phyloP scores from a whole-genome alignment of 306 rosid genomes.

The Rosa persica region DNA sequence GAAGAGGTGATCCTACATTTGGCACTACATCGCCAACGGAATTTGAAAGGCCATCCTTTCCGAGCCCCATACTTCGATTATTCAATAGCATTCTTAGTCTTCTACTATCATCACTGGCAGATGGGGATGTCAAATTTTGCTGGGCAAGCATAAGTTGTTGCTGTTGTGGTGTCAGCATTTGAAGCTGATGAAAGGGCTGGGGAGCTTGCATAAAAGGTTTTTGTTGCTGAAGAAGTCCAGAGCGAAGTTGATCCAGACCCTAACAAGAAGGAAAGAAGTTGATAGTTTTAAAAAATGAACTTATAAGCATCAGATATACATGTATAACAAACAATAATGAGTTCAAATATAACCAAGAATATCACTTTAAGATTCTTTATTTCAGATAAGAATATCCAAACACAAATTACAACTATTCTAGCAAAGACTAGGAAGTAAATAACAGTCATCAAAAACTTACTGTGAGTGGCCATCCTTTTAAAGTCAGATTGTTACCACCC shows the following conservation, averaged over 20 bases:
- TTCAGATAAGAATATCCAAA: background rate
- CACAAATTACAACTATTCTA: background rate
- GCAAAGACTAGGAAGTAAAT: background rate
- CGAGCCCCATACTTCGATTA: constrained; percentile 53
- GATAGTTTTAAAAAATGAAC: background rate
- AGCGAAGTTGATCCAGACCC: constrained; percentile 95
- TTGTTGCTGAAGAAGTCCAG: constrained; percentile 89
- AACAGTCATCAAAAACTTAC: constrained; percentile 43
- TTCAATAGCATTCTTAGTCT: constrained; percentile 83
- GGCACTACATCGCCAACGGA: constrained; percentile 77
- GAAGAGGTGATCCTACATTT: constrained; percentile 87
- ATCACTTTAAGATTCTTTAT: background rate
- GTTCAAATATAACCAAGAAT: background rate
- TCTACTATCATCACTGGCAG: constrained; percentile 75
- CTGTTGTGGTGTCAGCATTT: constrained; percentile 92
- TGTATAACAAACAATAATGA: background rate
- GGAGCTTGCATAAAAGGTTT: constrained; percentile 87
- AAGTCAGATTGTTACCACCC: constrained; percentile 88
- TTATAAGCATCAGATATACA: background rate
- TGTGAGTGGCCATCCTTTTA: constrained; percentile 98
- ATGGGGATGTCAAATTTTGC: constrained; percentile 81
- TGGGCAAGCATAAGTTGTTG: constrained; percentile 95
- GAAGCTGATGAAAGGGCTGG: constrained; percentile 91
- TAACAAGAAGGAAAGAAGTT: constrained; percentile 24
- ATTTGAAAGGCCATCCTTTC: constrained; percentile 75